These are phyloP conservation scores for Begonia loranthoides DNA, from an alignment of 306 rosid genomes.

Conservation along the genomic window DNA sequence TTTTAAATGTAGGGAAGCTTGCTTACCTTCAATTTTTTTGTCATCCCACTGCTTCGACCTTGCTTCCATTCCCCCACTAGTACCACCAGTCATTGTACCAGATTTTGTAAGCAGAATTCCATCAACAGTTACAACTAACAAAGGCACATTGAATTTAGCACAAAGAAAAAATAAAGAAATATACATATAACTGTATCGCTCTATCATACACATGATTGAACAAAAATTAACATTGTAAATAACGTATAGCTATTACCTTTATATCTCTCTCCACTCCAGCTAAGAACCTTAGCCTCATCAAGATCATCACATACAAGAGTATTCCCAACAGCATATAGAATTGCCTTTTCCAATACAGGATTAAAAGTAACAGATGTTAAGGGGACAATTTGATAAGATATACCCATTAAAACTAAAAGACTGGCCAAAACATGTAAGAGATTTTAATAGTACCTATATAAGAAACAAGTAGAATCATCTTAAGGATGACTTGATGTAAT, in stretches of 20 bases:
- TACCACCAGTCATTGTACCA: slow-evolving; percentile 99
- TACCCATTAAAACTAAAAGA: not conserved
- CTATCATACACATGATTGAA: slow-evolving; percentile 1
- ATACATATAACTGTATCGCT: not conserved
- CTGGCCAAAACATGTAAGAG: no score
- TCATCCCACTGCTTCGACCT: slow-evolving; percentile 98
- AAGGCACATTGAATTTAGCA: slow-evolving; percentile 9
- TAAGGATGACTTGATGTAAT: no score
- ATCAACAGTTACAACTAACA: slow-evolving; percentile 87
- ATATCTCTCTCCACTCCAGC: slow-evolving; percentile 96
- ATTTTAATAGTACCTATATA: no score
- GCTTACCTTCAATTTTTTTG: slow-evolving; percentile 84
- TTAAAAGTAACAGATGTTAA: slow-evolving; percentile 76
- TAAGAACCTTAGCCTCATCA: slow-evolving; percentile 81
- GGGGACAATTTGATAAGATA: slow-evolving; percentile 27
- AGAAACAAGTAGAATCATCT: no score
- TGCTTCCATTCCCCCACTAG: slow-evolving; percentile 99
- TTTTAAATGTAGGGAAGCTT: not conserved
- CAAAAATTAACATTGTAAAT: not conserved
- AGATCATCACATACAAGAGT: slow-evolving; percentile 95
- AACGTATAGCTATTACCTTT: slow-evolving; percentile 43
- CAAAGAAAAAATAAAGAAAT: no score
- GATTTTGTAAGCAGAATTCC: slow-evolving; percentile 91
- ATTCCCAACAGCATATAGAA: slow-evolving; percentile 92
- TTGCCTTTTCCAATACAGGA: slow-evolving; percentile 87